These are phyloP conservation scores for Furcasterigmium furcatum DNA, from an alignment of 2,329 filamentous ascomycete genomes.

Conservation along the genomic window DNA sequence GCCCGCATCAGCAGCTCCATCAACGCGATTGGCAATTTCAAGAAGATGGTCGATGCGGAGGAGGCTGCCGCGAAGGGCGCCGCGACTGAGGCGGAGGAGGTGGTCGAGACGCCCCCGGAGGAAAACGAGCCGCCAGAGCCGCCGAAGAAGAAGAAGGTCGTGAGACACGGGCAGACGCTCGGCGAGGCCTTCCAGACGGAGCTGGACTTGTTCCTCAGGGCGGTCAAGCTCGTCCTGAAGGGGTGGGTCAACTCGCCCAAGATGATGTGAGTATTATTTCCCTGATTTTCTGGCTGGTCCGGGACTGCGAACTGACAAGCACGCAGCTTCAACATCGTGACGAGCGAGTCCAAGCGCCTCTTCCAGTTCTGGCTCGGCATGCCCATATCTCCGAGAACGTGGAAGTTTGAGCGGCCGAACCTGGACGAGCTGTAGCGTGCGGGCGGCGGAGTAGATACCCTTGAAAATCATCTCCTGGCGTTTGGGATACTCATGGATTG, in stretches of 20 bases:
- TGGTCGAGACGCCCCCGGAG: not conserved
- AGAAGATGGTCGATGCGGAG: constrained; percentile 43
- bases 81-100: constrained; percentile 14
- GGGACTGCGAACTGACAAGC: not conserved
- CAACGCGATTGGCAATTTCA: constrained; percentile 70
- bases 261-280: constrained; percentile 59
- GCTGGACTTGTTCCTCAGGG: constrained; percentile 57
- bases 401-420: constrained; percentile 40
- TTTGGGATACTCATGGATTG: not conserved
- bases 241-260: constrained; percentile 69
- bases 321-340: constrained; percentile 37
- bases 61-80: constrained; percentile 21
- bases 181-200: constrained; percentile 63
- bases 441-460: not conserved
- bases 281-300: too few species aligned
- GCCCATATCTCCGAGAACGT: constrained; percentile 45
- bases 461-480: not conserved
- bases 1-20: constrained; percentile 82
- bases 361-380: constrained; percentile 51
- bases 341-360: constrained; percentile 40
- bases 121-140: constrained; percentile 25
- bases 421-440: constrained; percentile 45
- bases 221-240: constrained; percentile 62
- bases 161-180: constrained; percentile 37
- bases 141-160: constrained; percentile 22